Base-by-base conservation (phyloP, 2,329 filamentous ascomycete species). In the Hymenoscyphus fructigenus region DNA sequence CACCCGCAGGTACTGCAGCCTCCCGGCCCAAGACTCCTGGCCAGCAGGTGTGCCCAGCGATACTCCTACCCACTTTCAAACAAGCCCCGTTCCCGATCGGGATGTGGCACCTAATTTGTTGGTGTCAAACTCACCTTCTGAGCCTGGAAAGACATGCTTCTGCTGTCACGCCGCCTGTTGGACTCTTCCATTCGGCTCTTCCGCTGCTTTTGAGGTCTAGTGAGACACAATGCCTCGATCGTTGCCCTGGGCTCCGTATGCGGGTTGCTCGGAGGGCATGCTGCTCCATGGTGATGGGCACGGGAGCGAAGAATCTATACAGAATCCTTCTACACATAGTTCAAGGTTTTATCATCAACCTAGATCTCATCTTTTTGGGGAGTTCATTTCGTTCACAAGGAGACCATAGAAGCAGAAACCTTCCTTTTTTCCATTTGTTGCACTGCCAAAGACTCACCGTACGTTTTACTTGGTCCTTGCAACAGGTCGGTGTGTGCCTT, bases 1-100 rank as follows among this genome's bases (percentile, higher is more conserved):
- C 72, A 77, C 74, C 79, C 78, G 78, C 78, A 79, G 75, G 74
- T 79, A 75, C 77, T 84, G 82, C 81, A 81, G 78, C 77, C 75
- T 77, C 73, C 82, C 82, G 74, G 50, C 68, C 73, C 72, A 72
- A 71, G 65, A 68, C 66, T 71, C 69, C 67, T 72, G 56, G 70
- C 70, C 70, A 75, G 67, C 72, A 72, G 66, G 66, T 67, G 66
- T 70, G 63, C 67, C 67, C 67, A 70, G 69, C 70, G 65, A 66
- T 59, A 61, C 63, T 62, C 61, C 64, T 71, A 67, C 66, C 70
- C 71, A 69, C 65, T 69, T 74, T 65, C 73, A 74, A 74, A 73
- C 73, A 75, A 72, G 67, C 69, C 69, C 59, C 69, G 62, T 62
- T 71, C 70, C 73, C 63, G 64, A 73, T 72, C 70, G 69, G 71